Conservation (phyloP, 495 filamentous ascomycete species). For the Aspergillus haitiensis region DNA sequence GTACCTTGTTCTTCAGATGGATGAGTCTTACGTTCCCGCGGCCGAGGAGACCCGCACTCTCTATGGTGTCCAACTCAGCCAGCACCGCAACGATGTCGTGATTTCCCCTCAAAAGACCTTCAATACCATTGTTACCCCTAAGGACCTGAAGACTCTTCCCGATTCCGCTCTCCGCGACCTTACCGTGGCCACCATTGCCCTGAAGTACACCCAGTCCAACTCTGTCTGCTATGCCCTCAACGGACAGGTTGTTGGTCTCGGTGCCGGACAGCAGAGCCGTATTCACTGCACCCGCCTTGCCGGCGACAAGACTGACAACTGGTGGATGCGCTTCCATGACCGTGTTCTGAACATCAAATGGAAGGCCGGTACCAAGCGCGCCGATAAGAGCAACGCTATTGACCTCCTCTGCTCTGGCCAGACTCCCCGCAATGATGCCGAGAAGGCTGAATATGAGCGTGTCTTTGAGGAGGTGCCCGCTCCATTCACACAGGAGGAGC, state of each 20-base stretch:
- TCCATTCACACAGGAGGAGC: conserved; percentile 80
- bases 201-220: conserved; percentile 98
- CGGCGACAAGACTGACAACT: conserved; percentile 98
- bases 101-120: conserved; percentile 84
- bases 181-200: conserved; percentile 90
- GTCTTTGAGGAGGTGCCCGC: conserved; percentile 89
- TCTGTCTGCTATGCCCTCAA: conserved; percentile 97
- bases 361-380: conserved; percentile 94
- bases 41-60: conserved; percentile 77
- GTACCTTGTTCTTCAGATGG: conserved; percentile 94
- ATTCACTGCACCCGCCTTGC: conserved; percentile 98
- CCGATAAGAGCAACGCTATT: conserved; percentile 97
- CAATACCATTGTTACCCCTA: conserved; percentile 77
- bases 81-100: conserved; percentile 87
- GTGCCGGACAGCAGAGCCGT: conserved; percentile 93
- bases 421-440: conserved; percentile 72
- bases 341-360: conserved; percentile 84
- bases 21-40: conserved; percentile 77
- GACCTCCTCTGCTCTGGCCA: conserved; percentile 89
- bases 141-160: conserved; percentile 68
- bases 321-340: conserved; percentile 98
- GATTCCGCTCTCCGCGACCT: conserved; percentile 84
- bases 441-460: conserved; percentile 81
- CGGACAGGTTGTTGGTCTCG: conserved; percentile 90
- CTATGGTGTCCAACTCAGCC: conserved; percentile 80